Base-by-base conservation (phyloP, 352 stramenopile genomes). In the Pythium vanterpoolii region DNA sequence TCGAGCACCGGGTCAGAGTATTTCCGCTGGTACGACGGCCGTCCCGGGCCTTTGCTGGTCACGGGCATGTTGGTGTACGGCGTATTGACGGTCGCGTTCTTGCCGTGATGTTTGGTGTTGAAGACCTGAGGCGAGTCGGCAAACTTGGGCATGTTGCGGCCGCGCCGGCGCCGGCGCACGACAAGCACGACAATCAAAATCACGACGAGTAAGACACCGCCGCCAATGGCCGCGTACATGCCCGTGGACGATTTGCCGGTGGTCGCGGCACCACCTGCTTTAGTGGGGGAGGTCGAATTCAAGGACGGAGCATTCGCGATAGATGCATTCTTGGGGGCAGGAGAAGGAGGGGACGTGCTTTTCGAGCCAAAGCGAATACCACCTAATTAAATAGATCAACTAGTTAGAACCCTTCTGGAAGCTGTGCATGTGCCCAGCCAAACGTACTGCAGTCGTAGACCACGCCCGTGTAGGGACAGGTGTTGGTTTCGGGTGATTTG, bases 371-470 rank as follows among this genome's bases (percentile, higher is more conserved):
- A 52, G 1, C 34, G 34, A 42, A 42, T 42, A n/a, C 34, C 34
- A 42, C 34, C 34, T 42, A 42, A 42, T 42, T 42, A 60, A 19
- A 51, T 10, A 50, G 33, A 55, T 24, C 34, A 39, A 31, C n/a
- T n/a, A n/a, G 19, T 27, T 26, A 50, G 34, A 13, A 42, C 34
- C 34, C 9, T 42, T 42, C 34, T n/a, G n/a, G 34, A 9, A 13
- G 9, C 13, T 42, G 34, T 1, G 5, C 3, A 5, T 21, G 34
- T 2, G 34, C 14, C n/a, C n/a, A n/a, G n/a, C n/a, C n/a, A 11
- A 2, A 86, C 79, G 63, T 77, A 89, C 79, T 82, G 71, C 80
- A 90, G 59, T 90, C 80, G 53, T 87, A 87, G 56, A 78, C 74
- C 30, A 85, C 72, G 52, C 72, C 74, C 16, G 76, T 79, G 66